These are phyloP conservation scores for Plasmodium adleri DNA, from an alignment of 169 alveolate species.

Conservation along the genomic window DNA sequence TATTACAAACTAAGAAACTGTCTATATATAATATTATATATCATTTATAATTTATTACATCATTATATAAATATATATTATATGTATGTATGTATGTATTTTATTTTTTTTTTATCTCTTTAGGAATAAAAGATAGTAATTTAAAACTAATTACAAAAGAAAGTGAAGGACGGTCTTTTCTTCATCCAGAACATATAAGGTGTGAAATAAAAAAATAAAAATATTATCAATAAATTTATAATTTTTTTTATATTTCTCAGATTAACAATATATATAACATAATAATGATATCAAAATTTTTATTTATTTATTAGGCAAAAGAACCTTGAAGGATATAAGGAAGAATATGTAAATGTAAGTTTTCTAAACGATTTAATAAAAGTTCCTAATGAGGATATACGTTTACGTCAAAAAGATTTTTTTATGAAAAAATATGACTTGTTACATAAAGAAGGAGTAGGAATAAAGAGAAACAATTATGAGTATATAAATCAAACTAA, in stretches of 20 bases:
- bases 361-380: constrained; percentile 50
- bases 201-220: background rate
- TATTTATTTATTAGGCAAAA: constrained; percentile 35
- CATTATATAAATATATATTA: background rate
- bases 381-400: constrained; percentile 41
- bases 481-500: constrained; percentile 59
- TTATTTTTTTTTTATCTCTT: background rate
- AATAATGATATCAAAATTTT: background rate
- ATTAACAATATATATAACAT: background rate
- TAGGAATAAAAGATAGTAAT: constrained; percentile 21
- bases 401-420: constrained; percentile 5
- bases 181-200: constrained; percentile 62
- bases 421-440: constrained; percentile 24
- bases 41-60: background rate
- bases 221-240: background rate
- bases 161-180: background rate
- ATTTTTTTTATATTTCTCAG: background rate
- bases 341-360: constrained; percentile 37
- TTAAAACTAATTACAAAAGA: constrained; percentile 21
- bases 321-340: constrained; percentile 7
- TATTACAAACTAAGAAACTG: too few relatives aligned
- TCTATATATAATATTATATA: background rate
- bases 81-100: too few relatives aligned
- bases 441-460: constrained; percentile 13
- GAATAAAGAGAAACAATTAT: constrained; percentile 10